Base-by-base conservation (phyloP, 2,329 filamentous ascomycete genomes). In the Cercospora sesami region DNA sequence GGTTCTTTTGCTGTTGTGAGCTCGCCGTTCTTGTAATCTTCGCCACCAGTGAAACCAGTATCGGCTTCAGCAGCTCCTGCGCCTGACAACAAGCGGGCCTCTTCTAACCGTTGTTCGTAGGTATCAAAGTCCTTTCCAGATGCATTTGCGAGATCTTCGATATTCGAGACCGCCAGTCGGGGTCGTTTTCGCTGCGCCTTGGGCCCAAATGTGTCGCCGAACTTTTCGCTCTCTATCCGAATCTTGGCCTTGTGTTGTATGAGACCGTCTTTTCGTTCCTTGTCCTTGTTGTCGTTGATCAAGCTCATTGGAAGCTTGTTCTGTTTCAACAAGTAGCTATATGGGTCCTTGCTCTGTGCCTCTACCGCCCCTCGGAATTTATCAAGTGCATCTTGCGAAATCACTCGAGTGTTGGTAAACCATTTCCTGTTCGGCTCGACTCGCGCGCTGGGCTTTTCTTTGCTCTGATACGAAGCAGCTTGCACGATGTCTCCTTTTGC, bases 251-350 rank as follows among this genome's bases (percentile, higher is more conserved):
- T 87, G 80, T 98, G 94, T 79, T 97, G 89, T 82, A 97, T 96
- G 67, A 97, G 80, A 0, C 94, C 94, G 75, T 96, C 94, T 74
- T 90, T 81, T 63, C 80, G 81, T 71, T 79, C 87, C 65, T 79
- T 78, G 58, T 89, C 86, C 66, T 90, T 85, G 64, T 87, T 87
- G 76, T 98, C 94, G 69, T 89, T 87, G 77, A 99, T 96, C 79
- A 99, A 83, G 73, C 89, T 94, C 93, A 99, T 94, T 48, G 95
- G 95, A 60, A 99, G 86, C 83, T 98, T 98, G 81, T 98, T 98
- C 73, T 91, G 91, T 84, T 97, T 97, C 72, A 99, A 85, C n/a
- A 98, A 87, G 69, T 97, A 95, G 69, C 91, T 90, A 80, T 97
- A 97, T 0, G 95, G 95, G 77, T 99, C 93, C 18, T 90, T 89